Conservation (phyloP, 2,329 filamentous ascomycete species). For the Curvularia hawaiiensis region DNA sequence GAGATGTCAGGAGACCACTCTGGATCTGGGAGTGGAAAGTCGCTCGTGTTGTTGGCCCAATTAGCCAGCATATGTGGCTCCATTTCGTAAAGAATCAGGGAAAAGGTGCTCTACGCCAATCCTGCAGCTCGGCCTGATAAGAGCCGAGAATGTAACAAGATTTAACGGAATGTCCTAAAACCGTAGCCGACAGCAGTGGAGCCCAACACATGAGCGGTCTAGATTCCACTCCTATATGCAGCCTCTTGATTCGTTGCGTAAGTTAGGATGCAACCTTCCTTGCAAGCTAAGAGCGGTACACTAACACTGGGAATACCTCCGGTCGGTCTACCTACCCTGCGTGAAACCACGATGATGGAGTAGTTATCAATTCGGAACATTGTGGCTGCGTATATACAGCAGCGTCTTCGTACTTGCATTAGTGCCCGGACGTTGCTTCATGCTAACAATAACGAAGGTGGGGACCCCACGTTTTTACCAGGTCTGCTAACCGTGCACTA, state of each 20-base stretch:
- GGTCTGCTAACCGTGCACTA: no score
- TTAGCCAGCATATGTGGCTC: neutral
- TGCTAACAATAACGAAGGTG: no score
- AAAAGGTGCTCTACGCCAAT: neutral
- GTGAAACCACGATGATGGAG: neutral
- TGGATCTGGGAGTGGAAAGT: neutral
- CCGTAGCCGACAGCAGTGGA: neutral
- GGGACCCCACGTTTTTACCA: no score
- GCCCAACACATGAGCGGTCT: neutral
- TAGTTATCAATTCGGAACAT: neutral
- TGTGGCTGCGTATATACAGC: neutral
- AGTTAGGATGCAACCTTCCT: neutral
- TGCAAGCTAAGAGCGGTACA: neutral
- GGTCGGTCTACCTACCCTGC: neutral
- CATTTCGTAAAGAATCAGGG: neutral
- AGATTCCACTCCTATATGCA: neutral
- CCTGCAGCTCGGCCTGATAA: neutral
- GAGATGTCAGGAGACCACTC: neutral
- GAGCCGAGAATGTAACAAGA: neutral
- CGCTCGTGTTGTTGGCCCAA: neutral
- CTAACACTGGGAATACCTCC: neutral
- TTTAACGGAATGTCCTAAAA: neutral
- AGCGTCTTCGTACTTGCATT: neutral
- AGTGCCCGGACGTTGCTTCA: no score
- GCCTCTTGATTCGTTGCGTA: neutral